phyloP scores from a whole-genome alignment of 768 basidiomycete genomes.

The Imleria badia region DNA sequence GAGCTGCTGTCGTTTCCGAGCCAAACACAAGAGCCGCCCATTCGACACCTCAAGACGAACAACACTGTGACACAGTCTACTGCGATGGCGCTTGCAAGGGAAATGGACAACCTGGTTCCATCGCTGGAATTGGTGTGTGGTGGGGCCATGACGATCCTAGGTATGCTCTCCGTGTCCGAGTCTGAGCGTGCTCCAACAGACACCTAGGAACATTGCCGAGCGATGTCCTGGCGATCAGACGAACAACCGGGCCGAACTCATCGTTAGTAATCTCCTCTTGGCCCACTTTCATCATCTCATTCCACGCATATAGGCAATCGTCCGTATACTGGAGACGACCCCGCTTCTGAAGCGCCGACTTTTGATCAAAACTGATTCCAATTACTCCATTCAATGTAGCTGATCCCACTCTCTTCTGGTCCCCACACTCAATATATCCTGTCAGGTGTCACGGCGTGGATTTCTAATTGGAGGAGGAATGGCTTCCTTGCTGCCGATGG shows the following conservation, averaged over 20 bases:
- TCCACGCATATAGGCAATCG: conserved; percentile 69
- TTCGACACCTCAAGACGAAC: conserved; percentile 25
- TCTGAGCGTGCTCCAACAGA: neutral
- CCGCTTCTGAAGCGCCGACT: conserved; percentile 55
- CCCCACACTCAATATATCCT: conserved; percentile 5
- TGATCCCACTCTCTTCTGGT: neutral
- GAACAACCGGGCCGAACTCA: conserved; percentile 86
- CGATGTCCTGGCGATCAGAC: conserved; percentile 82
- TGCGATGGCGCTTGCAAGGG: conserved; percentile 86
- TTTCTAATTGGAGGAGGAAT: conserved; percentile 62
- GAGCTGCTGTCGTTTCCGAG: neutral
- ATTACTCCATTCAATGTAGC: conserved; percentile 78
- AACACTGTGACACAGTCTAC: conserved; percentile 58
- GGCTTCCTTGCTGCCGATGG: conserved; percentile 49
- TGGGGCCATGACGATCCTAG: conserved; percentile 72
- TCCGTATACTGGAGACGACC: conserved; percentile 74
- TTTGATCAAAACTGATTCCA: conserved; percentile 82
- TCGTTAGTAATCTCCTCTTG: conserved; percentile 48
- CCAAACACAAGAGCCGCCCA: neutral
- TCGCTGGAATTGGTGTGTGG: conserved; percentile 89
- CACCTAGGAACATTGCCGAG: conserved; percentile 74
- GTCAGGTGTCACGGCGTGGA: conserved; percentile 67
- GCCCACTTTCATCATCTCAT: neutral
- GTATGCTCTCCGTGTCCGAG: conserved; percentile 26
- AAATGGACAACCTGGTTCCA: conserved; percentile 66